Evolutionary conservation across 441 rosid species (phyloP).

Genomic region (Populus hybrid): DNA sequence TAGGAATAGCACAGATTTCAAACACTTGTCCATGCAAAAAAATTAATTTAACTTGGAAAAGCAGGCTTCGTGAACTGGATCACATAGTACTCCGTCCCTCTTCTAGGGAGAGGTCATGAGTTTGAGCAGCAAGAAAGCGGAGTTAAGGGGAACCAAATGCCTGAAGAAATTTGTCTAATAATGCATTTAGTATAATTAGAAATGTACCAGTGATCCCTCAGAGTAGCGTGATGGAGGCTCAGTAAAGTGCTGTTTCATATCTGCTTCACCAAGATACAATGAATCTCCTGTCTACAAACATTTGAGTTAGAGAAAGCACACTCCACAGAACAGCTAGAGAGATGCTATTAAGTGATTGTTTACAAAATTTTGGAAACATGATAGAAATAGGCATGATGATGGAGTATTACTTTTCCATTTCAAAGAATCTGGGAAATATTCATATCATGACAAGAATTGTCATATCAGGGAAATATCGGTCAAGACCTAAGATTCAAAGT

Average conservation of each 20-base stretch:
- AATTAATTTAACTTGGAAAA: no score
- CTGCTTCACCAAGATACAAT: slow-evolving; percentile 50
- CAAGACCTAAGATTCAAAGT: neutral
- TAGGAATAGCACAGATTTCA: no score
- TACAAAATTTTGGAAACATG: neutral
- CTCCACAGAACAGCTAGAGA: slow-evolving; percentile 11
- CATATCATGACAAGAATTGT: neutral
- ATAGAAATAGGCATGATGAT: neutral
- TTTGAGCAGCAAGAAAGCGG: neutral
- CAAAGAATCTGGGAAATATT: neutral
- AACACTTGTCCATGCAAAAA: no score
- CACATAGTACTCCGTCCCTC: no score
- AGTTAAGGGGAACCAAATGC: neutral
- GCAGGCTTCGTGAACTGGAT: neutral
- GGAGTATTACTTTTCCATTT: neutral
- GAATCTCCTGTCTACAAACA: slow-evolving; percentile 63
- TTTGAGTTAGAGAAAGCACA: slow-evolving; percentile 13
- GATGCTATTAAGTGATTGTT: neutral
- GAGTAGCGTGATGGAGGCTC: slow-evolving; percentile 85
- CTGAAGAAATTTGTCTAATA: neutral
- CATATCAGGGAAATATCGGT: neutral
- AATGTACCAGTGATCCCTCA: slow-evolving; percentile 88
- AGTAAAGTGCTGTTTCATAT: slow-evolving; percentile 79
- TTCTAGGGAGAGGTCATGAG: neutral
- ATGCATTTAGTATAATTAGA: neutral